These are phyloP conservation scores for Trametes coccinea DNA, from an alignment of 768 basidiomycete species.

Conservation along the genomic window DNA sequence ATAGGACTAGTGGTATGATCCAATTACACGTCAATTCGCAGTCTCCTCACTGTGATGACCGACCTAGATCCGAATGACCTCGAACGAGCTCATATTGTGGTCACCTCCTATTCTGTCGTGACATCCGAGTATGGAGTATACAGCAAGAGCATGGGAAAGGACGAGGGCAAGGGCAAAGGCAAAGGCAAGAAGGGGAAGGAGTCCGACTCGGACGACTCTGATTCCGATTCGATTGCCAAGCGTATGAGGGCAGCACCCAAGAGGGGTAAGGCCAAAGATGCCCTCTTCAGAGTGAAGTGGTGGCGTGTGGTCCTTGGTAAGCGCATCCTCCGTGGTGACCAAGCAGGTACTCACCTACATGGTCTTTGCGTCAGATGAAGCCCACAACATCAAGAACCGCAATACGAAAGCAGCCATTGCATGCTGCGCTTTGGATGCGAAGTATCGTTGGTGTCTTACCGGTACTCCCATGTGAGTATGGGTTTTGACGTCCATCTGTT, in stretches of 20 bases:
- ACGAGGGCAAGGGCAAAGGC: conserved; percentile 51
- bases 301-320: conserved; percentile 83
- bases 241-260: conserved; percentile 44
- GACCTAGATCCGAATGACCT: conserved; percentile 54
- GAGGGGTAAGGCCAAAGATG: conserved; percentile 52
- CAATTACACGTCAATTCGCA: background rate
- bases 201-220: conserved; percentile 30
- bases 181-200: conserved; percentile 37
- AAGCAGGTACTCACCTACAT: no score
- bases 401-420: conserved; percentile 41
- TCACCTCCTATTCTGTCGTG: conserved; percentile 87
- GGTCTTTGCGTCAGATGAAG: conserved; percentile 44
- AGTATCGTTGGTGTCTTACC: conserved; percentile 55
- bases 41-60: background rate
- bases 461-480: conserved; percentile 41
- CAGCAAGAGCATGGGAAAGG: conserved; percentile 45
- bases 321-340: background rate
- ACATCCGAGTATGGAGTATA: conserved; percentile 73
- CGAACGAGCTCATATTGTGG: conserved; percentile 63
- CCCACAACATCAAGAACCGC: conserved; percentile 59
- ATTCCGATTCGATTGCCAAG: conserved; percentile 45
- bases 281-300: conserved; percentile 80
- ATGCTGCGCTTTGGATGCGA: conserved; percentile 42
- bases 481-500: no score
- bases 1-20: conserved; percentile 63